Conservation (phyloP, 2,329 filamentous ascomycete genomes). For the Madurella mycetomatis region DNA sequence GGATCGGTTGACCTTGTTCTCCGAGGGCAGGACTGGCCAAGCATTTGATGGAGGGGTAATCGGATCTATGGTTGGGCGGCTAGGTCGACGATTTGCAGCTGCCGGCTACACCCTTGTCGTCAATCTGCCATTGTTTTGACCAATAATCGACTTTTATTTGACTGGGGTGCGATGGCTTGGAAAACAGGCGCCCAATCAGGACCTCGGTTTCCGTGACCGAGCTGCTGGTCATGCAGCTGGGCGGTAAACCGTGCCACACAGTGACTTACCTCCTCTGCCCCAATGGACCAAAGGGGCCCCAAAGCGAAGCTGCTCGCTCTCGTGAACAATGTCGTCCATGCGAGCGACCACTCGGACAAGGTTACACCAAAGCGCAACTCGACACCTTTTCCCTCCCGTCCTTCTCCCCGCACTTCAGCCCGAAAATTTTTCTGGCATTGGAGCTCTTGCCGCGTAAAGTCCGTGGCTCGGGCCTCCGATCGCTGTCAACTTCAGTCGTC, state of each 20-base stretch:
- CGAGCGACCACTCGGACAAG: neutral
- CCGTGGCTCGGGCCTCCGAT: no score
- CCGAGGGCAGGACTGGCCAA: conserved; percentile 12
- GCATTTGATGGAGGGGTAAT: conserved; percentile 14
- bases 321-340: neutral
- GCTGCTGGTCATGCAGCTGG: conserved; percentile 27
- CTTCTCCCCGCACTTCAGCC: neutral
- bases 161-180: conserved; percentile 2
- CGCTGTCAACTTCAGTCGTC: neutral
- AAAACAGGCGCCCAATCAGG: conserved; percentile 24
- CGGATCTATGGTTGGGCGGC: conserved; percentile 26
- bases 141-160: conserved; percentile 22
- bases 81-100: conserved; percentile 10
- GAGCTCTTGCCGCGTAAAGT: neutral
- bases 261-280: conserved; percentile 6
- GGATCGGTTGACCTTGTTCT: neutral
- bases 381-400: neutral
- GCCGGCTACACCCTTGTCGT: conserved; percentile 17
- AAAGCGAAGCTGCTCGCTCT: neutral
- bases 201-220: conserved; percentile 23
- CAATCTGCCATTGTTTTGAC: conserved; percentile 19
- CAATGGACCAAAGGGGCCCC: neutral
- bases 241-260: conserved; percentile 27
- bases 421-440: neutral
- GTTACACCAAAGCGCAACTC: neutral